phyloP scores from a whole-genome alignment of 1,139 yeast genomes.

The Lodderomyces margitis region DNA sequence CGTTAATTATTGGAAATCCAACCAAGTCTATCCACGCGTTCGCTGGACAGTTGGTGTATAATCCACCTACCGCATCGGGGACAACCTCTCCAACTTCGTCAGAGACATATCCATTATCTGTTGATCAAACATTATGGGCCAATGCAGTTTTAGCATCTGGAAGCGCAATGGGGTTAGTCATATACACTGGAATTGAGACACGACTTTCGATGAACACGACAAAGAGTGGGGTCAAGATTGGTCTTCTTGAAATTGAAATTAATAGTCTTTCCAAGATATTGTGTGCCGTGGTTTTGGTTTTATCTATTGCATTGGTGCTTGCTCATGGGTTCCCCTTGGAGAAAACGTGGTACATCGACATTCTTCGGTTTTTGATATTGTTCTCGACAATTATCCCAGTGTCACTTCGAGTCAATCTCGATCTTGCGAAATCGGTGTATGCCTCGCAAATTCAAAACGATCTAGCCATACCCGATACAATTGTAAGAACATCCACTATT shows the following conservation, averaged over 20 bases:
- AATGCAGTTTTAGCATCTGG: conserved; percentile 96
- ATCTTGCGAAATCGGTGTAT: conserved; percentile 92
- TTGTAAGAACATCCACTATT: conserved; percentile 94
- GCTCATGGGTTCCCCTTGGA: conserved; percentile 70
- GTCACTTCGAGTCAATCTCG: conserved; percentile 88
- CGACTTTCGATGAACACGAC: conserved; percentile 94
- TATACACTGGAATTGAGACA: conserved; percentile 91
- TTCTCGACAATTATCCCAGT: conserved; percentile 97
- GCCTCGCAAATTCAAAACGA: conserved; percentile 96
- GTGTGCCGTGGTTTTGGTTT: conserved; percentile 79
- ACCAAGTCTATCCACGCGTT: conserved; percentile 80
- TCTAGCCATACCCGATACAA: conserved; percentile 71
- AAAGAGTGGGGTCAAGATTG: conserved; percentile 84
- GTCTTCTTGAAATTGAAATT: conserved; percentile 85
- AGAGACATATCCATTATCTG: conserved; percentile 63
- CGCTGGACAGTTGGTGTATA: conserved; percentile 64
- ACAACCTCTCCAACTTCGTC: conserved; percentile 25
- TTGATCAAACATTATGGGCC: conserved; percentile 97
- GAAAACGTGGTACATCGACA: conserved; percentile 80
- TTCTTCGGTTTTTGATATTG: conserved; percentile 83
- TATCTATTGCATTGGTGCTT: conserved; percentile 75
- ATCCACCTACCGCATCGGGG: conserved; percentile 25
- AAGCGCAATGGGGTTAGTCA: conserved; percentile 78
- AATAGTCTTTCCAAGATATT: conserved; percentile 84
- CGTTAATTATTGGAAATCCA: conserved; percentile 72